Evolutionary conservation across 2,329 filamentous ascomycete species (phyloP), one percentile per base, ranked within the genome.

Genomic region (Trichoderma breve): DNA sequence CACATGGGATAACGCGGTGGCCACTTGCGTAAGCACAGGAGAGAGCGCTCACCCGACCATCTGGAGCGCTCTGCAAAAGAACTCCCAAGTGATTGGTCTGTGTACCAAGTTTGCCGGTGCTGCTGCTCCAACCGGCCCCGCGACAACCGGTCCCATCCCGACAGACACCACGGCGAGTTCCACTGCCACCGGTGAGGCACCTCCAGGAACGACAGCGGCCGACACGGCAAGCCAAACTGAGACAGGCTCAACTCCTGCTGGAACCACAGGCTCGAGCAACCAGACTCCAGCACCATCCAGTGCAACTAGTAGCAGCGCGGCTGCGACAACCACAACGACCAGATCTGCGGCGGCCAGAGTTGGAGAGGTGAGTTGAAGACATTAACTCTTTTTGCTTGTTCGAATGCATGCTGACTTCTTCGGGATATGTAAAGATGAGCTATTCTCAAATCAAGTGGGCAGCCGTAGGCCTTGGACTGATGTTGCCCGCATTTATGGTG

Each of bases 11-110:
- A 61, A 69, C 3, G 66, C 66, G 5, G 66, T 69, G 18, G 66
- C 66, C 18, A 69, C 66, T 6, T 69, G 66, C n/a, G 66, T 69
- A 3, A 69, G 66, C n/a, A 69, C 66, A 2, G 66, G 66, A 51
- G 5, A 69, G 15, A 69, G 36, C 3, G 66, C 66, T 9, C 66
- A 69, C 32, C 66, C 66, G 14, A 69, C 55, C 34, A 69, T 69
- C 36, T 69, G 66, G 66, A 69, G 55, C 2, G 66, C 55, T 4
- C 24, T 69, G 55, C 55, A 69, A 18, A 69, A n/a, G 36, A 51
- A 69, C 7, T 32, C 66, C n/a, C 11, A 34, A 11, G 36, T 32
- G 4, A 51, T 61, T 34, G 66, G 66, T 18, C 55, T 69, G 3
- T 69, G 66, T 47, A 69, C 66, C 55, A 69, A 51, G 15, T 69